Evolutionary conservation across 2,329 filamentous ascomycete genomes (phyloP), one percentile per base, ranked within the genome.

Genomic region (Fusarium decemcellulare): DNA sequence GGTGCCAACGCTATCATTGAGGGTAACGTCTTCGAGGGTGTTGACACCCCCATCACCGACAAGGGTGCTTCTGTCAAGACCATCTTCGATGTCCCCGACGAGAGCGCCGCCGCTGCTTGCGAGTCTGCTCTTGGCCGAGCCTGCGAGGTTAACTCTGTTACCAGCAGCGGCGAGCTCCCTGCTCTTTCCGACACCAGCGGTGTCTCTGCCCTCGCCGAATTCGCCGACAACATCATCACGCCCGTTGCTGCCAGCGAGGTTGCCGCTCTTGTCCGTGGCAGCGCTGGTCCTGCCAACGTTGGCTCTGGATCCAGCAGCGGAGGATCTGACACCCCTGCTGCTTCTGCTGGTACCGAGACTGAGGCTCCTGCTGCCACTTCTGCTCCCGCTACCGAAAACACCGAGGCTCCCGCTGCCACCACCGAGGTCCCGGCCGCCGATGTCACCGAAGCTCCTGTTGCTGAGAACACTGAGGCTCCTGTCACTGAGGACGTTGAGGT

Each of bases 11-110:
- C 72, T 1, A 67, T 76, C 6, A 59, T 76, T 2, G 75, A 76
- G 63, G 75, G 75, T 15, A 76, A 76, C 27, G 73, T 67, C 10
- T 77, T 77, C 32, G 72, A 72, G 11, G 71, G 72, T 12, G 75
- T 77, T 3, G 65, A 71, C 2, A 61, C 59, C 5, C 74, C 74
- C 12, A 66, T 90, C 18, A 82, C 81, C 0, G 43, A 81, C 44
- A 51, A 55, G 12, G 72, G 65, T 40, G 69, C 67, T 40, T 52
- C 61, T 2, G 61, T 72, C 2, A 61, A 34, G 8, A 74, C 69
- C 2, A 53, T 74, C 30, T 74, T 71, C 47, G 63, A 57, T 34
- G 61, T 65, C 10, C 59, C 63, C 14, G 67, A 73, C n/a, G 68
- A 61, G 23, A 52, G 57, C 6, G 59, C 59, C 6, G 67, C 65